Percentiles rank a stretch among this genome's conserved stretches.
Conservation (phyloP, 176 grass and related monocot genomes). For the Carex scoparia region DNA sequence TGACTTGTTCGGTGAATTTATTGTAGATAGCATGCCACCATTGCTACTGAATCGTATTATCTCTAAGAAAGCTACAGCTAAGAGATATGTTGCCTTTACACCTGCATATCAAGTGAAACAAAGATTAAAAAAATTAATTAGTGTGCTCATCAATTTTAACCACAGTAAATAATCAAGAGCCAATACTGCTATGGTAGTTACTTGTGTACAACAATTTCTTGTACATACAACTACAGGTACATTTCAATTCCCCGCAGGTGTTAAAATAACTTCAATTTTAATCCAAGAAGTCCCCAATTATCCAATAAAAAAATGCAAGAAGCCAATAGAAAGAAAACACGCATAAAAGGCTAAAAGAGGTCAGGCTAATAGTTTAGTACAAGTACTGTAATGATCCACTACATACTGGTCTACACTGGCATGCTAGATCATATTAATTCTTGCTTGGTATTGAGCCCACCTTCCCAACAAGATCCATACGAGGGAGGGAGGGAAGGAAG, state of each 20-base stretch:
- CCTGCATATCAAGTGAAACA: constrained; percentile 49
- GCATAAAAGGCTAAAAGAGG: not conserved
- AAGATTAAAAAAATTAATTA: constrained; percentile 23
- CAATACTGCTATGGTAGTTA: not conserved
- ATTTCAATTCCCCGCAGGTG: not conserved
- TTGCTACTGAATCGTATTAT: constrained; percentile 95
- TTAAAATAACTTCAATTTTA: not conserved
- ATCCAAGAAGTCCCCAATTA: not conserved
- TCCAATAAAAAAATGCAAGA: not conserved
- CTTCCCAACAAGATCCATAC: not conserved
- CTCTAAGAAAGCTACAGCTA: constrained; percentile 94
- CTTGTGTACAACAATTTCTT: not conserved
- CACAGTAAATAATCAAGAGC: not conserved
- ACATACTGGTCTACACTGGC: not conserved
- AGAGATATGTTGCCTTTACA: constrained; percentile 96
- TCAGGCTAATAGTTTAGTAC: not conserved
- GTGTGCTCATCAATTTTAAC: not conserved
- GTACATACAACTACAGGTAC: not conserved
- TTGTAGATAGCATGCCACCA: constrained; percentile 62
- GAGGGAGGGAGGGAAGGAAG: not conserved
- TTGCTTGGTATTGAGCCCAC: not conserved
- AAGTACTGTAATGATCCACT: not conserved
- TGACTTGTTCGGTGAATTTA: constrained; percentile 61
- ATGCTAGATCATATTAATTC: not conserved
- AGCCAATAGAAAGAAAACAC: not conserved